Base-by-base conservation (phyloP, 768 basidiomycete species). In the Suillus brevipes region DNA sequence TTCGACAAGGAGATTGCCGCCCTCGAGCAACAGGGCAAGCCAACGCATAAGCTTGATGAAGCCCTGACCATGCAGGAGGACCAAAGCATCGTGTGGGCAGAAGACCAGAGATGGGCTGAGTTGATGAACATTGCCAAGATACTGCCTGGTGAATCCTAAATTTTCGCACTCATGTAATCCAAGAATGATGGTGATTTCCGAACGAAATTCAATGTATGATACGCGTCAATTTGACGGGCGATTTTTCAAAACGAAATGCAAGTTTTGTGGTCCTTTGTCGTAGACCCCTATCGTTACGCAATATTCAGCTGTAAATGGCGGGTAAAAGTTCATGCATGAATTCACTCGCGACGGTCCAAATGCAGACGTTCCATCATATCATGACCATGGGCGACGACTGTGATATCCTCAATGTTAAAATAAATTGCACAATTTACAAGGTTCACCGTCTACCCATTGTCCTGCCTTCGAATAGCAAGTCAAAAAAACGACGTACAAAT, bases 101-200 rank as follows among this genome's bases (percentile, higher is more conserved):
- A 77, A 34, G 90, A 92, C 70, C 68, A 66, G 55, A 75, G 77
- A 55, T 92, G 88, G 87, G 80, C 85, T 28, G 73, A 77, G 20
- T 62, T 85, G 28, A 84, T 85, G 81, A 66, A 71, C 34, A 57
- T 82, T 57, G 71, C 68, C n/a, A 69, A 68, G 58, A 68, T 76
- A 8, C 63, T 84, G 25, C 70, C 70, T 23, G 66, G 71, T 34
- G 70, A 75, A 69, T 64, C 38, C 6, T 59, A 14, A 59, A 20
- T 28, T 13, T 42, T 18, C 18, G 40, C 28, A 42, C 25, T 18
- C 25, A 0, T 59, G 25, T 59, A 59, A 28, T 7, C 40, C 20
- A 42, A 20, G 53, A 37, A 34, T 55, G 53, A 13, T 55, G 56
- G n/a, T 9, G 38, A 57, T 10, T 16, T n/a, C 16, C 16, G 16